Evolutionary conservation across 805 yeast species (phyloP), one percentile per base, ranked within the genome.

Genomic region (Priceomyces melissophilus): DNA sequence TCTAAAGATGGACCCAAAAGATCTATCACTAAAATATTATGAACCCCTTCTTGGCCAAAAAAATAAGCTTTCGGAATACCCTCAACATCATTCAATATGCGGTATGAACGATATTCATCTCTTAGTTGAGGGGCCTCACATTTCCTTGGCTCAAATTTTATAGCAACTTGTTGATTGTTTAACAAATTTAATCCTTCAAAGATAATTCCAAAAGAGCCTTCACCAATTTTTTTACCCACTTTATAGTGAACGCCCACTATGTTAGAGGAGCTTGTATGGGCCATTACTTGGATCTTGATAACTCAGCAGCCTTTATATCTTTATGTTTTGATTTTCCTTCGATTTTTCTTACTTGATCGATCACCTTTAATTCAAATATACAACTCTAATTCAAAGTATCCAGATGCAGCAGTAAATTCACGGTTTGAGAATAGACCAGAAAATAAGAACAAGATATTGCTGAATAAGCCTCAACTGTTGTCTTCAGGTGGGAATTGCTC

Each of bases 31-130:
- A 93, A 71, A 39, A 93, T 89, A 63, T 91, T 90, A 71, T 93
- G 98, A 45, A 93, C 78, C 26, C 99, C 98, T 67, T 93, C 99
- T 61, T 93, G 98, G 44, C 99, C 99, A 63, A 91, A 91, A 62
- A 89, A 93, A 68, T 93, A 93, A n/a, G 96, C 98, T 55, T 83
- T 81, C 39, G 99, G 99, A 39, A 93, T 83, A 36, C 98, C 98
- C 33, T 71, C 74, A 38, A 83, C 76, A 13, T 95, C 96, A 43
- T 81, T 79, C 38, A 93, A 72, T 42, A 87, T 84, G 57, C 89
- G 84, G 67, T 93, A 93, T n/a, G 96, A 85, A 54, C 97, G 76
- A 63, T 90, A 93, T 66, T 93, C 99, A 63, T 93, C 99, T 55
- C 96, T 79, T 43, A 93, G 74, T 63, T 93, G 99, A 6, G 99